Percentiles rank a stretch among this genome's conserved stretches.
These are phyloP conservation scores for Phlyctochytrium bullatum DNA, from an alignment of 192 early-diverging fungal species.

Conservation along the genomic window DNA sequence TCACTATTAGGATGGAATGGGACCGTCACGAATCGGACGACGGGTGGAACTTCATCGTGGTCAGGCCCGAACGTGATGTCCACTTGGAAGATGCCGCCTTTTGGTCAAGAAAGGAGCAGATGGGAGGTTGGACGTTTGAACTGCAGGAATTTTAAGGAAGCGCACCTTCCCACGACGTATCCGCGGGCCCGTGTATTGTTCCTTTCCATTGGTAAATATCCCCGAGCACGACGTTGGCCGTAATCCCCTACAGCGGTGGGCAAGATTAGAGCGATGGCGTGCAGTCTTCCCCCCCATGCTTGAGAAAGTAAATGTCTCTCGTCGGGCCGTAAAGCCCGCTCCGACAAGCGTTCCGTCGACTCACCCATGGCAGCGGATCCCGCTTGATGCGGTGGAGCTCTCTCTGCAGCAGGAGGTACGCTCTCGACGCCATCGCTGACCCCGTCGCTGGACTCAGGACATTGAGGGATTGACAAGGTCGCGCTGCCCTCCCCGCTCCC, in stretches of 20 bases:
- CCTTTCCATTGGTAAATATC: slow-evolving; percentile 46
- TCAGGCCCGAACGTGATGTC: slow-evolving; percentile 40
- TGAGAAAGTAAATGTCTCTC: too few relatives aligned
- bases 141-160: not conserved
- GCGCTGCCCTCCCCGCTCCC: too few relatives aligned
- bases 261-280: not conserved
- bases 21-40: slow-evolving; percentile 47
- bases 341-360: not conserved
- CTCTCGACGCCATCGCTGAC: slow-evolving; percentile 38
- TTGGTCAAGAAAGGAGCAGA: not conserved
- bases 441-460: not conserved
- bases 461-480: too few relatives aligned
- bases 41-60: slow-evolving; percentile 48
- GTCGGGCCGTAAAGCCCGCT: not conserved
- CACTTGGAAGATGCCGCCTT: slow-evolving; percentile 40
- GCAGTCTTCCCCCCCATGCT: too few relatives aligned
- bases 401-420: slow-evolving; percentile 38
- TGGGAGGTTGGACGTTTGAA: not conserved
- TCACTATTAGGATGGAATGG: slow-evolving; percentile 57
- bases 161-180: slow-evolving; percentile 49
- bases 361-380: slow-evolving; percentile 26
- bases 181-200: slow-evolving; percentile 38
- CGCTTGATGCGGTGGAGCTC: slow-evolving; percentile 36
- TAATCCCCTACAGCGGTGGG: slow-evolving; percentile 34
- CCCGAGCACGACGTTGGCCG: slow-evolving; percentile 20